Evolutionary conservation across 805 yeast genomes (phyloP).

Genomic region (Candida nitratophila): DNA sequence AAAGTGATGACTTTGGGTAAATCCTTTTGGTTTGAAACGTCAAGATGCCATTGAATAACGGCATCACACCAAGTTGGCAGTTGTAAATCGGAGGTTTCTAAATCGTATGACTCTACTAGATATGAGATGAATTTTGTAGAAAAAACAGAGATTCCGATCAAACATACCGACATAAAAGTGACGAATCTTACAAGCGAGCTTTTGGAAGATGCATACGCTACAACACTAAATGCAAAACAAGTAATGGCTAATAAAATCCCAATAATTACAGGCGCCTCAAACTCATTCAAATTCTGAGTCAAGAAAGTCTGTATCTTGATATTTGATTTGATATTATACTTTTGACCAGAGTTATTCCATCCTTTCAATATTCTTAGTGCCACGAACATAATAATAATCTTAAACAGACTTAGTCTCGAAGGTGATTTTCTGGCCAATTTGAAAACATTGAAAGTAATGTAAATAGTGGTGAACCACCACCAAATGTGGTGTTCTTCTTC

Average conservation of each 20-base stretch:
- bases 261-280: slow-evolving; percentile 17
- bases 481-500: slow-evolving; percentile 96
- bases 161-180: slow-evolving; percentile 39
- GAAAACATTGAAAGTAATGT: slow-evolving; percentile 10
- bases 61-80: slow-evolving; percentile 19
- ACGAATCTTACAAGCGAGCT: slow-evolving; percentile 8
- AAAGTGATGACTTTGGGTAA: slow-evolving; percentile 19
- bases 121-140: slow-evolving; percentile 20
- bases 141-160: slow-evolving; percentile 29
- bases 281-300: slow-evolving; percentile 10
- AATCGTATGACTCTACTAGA: slow-evolving; percentile 19
- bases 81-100: slow-evolving; percentile 4
- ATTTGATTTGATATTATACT: slow-evolving; percentile 44
- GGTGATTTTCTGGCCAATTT: slow-evolving; percentile 4
- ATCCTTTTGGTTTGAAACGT: slow-evolving; percentile 22
- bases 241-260: slow-evolving; percentile 11
- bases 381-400: slow-evolving; percentile 12
- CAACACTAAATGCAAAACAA: slow-evolving; percentile 4
- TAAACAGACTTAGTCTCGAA: neutral
- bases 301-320: slow-evolving; percentile 43
- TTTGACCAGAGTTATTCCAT: slow-evolving; percentile 91
- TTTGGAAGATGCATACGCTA: slow-evolving; percentile 5
- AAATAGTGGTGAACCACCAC: slow-evolving; percentile 67
- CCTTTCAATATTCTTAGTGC: slow-evolving; percentile 58
- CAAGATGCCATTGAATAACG: slow-evolving; percentile 24